Base-by-base conservation (phyloP, 768 basidiomycete genomes). In the Hemileccinum rubropunctum region DNA sequence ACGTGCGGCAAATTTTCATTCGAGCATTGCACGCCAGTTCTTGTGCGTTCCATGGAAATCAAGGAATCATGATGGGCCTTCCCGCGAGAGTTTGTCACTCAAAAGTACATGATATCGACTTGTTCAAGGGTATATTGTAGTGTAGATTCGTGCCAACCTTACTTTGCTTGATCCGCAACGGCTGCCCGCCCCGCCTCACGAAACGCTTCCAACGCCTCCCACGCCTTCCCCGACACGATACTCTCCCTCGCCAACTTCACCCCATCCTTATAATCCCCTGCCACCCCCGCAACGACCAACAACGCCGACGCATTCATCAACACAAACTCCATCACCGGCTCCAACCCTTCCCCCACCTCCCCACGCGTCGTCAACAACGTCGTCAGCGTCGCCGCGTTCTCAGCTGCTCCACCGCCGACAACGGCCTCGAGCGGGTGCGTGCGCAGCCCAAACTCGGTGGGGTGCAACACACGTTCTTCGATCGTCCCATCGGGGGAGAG, bases 291-390 rank as follows among this genome's bases (percentile, higher is more conserved):
- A 4, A 98, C 83, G 23, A 94, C 84, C 36, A 99, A 71, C 49
- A 98, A 66, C 13, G 93, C 95, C 5, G 93, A 84, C 3, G 95
- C 82, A 60, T 99, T 98, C 71, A 98, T 71, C 51, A 94, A 71
- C 52, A 98, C 91, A 64, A 94, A 98, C 61, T 97, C 84, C 42
- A 84, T 69, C 33, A 95, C 77, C 0, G 93, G 79, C 9, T 70
- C 73, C 51, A 92, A 64, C 4, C 67, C 68, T 47, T 73, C 71
- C 0, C 86, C 83, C n/a, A 84, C 73, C 17, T 77, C 68, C 1
- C 82, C 82, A 2, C 11, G 28, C 28, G 80, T 79, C 2, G 71
- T 76, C 21, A 98, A 74, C 60, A 97, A 70, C 28, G 65, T 59
- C 54, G 71, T 77, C 67, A 97, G 83, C 9, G 82, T 85, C 54